Evolutionary conservation across 805 yeast genomes (phyloP), one percentile per base, ranked within the genome.

Genomic region (Candida gorgasii): DNA sequence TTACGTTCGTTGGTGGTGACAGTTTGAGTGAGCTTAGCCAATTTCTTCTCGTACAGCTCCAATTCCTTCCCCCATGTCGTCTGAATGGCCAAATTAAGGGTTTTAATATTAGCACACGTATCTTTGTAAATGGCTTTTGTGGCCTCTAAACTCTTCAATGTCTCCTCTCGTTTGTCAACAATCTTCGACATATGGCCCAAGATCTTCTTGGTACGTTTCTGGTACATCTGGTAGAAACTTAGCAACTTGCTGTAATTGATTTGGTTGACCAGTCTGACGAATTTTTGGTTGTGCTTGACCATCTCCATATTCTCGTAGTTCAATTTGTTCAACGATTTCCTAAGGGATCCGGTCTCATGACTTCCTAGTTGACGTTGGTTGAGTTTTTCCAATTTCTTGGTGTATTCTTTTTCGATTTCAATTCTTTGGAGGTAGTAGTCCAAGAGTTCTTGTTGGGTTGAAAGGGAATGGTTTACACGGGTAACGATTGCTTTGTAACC

Each of bases 21-120:
- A 9, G 73, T 51, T 17, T 67, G 62, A 44, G 69, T 74, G 5
- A 77, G 64, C 48, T 75, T 76, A 35, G 71, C 73, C 33, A 82
- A 71, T 57, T 80, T 84, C 31, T 67, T 65, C 45, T 82, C 75
- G 51, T 78, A 68, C 47, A 73, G 76, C 44, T 82, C 85, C 22
- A 82, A 73, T 55, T 88, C 95, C 48, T 77, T 78, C 15, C 90
- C 93, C 69, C 86, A 78, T 20, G 88, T 72, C 16, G 89, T 69
- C 44, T 80, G 80, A 50, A 79, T 78, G 50, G 81, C 79, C 5
- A 89, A 81, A 34, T 73, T 67, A 43, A 73, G 73, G 3, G 83
- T 74, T 47, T 81, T 81, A 44, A 84, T 67, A 50, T 74, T 79
- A 26, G 73, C 63, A 59, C 84, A 80, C 42, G 78, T 86, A 3